Evolutionary conservation across 2,329 filamentous ascomycete genomes (phyloP).

Genomic region (Xylariomycetidae sp.): DNA sequence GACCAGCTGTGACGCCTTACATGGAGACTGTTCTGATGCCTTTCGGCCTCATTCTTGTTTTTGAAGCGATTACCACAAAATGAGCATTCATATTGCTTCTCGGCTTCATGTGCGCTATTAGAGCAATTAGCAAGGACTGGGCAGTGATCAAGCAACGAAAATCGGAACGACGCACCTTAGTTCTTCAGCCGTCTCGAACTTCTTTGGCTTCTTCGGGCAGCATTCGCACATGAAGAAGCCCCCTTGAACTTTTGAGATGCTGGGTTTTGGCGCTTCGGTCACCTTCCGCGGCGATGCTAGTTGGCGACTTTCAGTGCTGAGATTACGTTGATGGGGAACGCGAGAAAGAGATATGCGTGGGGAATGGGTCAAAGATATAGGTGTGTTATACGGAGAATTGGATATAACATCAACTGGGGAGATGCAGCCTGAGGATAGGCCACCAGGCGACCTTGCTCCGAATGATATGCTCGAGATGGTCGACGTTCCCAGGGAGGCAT

Average conservation of each 20-base stretch:
- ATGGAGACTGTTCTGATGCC: conserved; percentile 93
- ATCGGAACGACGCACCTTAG: conserved; percentile 59
- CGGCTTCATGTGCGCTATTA: conserved; percentile 75
- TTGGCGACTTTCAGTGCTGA: conserved; percentile 36
- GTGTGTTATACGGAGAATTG: conserved; percentile 45
- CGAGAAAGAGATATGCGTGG: conserved; percentile 43
- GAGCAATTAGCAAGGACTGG: conserved; percentile 19
- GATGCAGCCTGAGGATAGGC: conserved; percentile 42
- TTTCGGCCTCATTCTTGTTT: conserved; percentile 97
- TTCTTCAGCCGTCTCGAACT: conserved; percentile 81
- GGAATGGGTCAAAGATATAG: conserved; percentile 45
- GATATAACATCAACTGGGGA: conserved; percentile 33
- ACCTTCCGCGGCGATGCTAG: conserved; percentile 48
- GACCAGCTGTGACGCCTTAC: conserved; percentile 94
- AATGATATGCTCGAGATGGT: conserved; percentile 39
- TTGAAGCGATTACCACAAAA: conserved; percentile 96
- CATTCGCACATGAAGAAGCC: conserved; percentile 74
- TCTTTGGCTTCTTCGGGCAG: conserved; percentile 95
- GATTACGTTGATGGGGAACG: conserved; percentile 39
- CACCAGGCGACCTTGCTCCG: conserved; percentile 44
- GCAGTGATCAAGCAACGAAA: conserved; percentile 8
- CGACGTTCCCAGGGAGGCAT: conserved; percentile 39
- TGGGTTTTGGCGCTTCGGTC: conserved; percentile 44
- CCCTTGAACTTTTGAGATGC: conserved; percentile 44
- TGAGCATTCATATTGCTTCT: conserved; percentile 92